Evolutionary conservation across 108 stramenopile genomes (phyloP).

Genomic region (Pseudonitzschia pungens): DNA sequence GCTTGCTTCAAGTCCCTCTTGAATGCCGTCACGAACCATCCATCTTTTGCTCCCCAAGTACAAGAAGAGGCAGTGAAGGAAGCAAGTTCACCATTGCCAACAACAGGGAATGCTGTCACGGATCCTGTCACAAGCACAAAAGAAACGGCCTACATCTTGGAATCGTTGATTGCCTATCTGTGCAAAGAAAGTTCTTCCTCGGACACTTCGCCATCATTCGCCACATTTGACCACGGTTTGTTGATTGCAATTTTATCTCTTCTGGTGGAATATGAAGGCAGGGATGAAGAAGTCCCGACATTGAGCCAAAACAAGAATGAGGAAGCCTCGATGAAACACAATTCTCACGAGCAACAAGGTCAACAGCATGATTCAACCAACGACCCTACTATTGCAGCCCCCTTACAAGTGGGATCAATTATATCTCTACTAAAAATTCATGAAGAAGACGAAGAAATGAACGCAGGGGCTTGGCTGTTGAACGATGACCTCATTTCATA

Average conservation of each 20-base stretch:
- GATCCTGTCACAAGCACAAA: neutral
- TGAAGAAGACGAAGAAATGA: slow-evolving; percentile 23
- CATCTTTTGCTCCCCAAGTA: slow-evolving; percentile 27
- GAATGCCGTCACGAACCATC: slow-evolving; percentile 39
- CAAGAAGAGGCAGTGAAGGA: neutral
- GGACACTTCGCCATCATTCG: slow-evolving; percentile 20
- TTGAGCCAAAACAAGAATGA: neutral
- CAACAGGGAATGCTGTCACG: neutral
- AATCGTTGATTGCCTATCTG: slow-evolving; percentile 57
- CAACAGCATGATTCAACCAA: slow-evolving; percentile 6
- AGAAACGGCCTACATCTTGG: slow-evolving; percentile 32
- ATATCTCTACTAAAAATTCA: slow-evolving; percentile 35
- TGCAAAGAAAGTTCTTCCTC: slow-evolving; percentile 29
- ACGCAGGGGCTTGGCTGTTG: slow-evolving; percentile 24
- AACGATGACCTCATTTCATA: slow-evolving; percentile 52
- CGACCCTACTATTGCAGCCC: slow-evolving; percentile 22
- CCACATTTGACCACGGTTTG: slow-evolving; percentile 38
- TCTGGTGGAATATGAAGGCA: slow-evolving; percentile 23
- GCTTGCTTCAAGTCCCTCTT: slow-evolving; percentile 29
- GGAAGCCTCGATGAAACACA: neutral
- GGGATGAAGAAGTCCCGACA: slow-evolving; percentile 1
- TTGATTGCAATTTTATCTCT: slow-evolving; percentile 64
- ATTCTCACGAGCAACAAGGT: slow-evolving; percentile 3
- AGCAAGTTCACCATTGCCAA: slow-evolving; percentile 2
- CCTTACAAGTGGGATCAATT: slow-evolving; percentile 59